phyloP scores from a whole-genome alignment of 192 early-diverging fungal species.

The Coemansia brasiliensis region DNA sequence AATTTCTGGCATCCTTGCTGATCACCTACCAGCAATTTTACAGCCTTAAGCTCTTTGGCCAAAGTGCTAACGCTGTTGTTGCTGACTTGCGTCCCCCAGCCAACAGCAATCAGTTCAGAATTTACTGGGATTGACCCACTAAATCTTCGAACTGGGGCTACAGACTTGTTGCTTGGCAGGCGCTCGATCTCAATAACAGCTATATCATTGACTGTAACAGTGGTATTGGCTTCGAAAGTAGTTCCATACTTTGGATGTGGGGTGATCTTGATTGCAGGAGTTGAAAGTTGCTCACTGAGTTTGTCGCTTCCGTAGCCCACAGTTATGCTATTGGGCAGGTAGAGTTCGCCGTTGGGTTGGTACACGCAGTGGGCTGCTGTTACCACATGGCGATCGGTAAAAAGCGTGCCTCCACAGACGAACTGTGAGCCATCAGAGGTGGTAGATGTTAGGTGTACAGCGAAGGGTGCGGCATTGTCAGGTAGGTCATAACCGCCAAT shows the following conservation, averaged over 20 bases:
- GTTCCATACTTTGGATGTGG: too few relatives aligned
- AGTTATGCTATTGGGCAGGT: background rate
- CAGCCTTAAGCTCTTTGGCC: background rate
- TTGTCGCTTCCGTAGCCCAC: conserved; percentile 17
- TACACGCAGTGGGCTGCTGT: conserved; percentile 18
- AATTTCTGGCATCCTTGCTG: too few relatives aligned
- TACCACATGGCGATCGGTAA: conserved; percentile 5
- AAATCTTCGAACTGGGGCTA: too few relatives aligned
- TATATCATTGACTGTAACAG: too few relatives aligned
- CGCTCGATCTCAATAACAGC: too few relatives aligned
- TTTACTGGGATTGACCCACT: background rate
- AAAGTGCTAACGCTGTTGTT: background rate
- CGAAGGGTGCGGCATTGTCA: conserved; percentile 7
- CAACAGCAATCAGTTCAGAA: background rate
- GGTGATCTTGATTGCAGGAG: background rate
- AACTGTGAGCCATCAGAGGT: background rate
- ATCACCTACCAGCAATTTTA: background rate
- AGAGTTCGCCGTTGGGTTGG: background rate
- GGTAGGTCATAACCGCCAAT: conserved; percentile 10
- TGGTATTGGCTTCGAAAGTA: too few relatives aligned
- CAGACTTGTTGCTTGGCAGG: too few relatives aligned
- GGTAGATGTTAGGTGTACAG: background rate
- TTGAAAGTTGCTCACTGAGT: background rate
- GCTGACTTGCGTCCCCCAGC: background rate
- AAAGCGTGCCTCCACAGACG: conserved; percentile 13